Percentiles rank a stretch among this genome's conserved stretches.
phyloP scores from a whole-genome alignment of 129 eudicot species.

The Ambrosia artemisiifolia region DNA sequence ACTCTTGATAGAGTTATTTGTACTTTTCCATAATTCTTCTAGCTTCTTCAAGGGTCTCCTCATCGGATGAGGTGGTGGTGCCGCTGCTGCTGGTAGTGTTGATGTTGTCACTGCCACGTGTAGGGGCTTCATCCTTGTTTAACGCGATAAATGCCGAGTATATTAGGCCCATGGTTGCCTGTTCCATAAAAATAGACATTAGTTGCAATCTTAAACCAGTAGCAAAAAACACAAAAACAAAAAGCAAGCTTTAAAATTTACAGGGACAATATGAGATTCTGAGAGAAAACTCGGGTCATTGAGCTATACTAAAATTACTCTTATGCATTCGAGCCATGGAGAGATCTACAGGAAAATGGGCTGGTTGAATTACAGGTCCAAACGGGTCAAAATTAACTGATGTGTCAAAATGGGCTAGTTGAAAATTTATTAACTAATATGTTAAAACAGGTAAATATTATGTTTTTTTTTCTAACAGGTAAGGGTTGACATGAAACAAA shows the following conservation, averaged over 20 bases:
- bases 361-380: neutral
- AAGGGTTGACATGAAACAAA: no score
- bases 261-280: neutral
- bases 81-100: neutral
- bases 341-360: neutral
- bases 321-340: neutral
- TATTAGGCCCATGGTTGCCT: slow-evolving; percentile 83
- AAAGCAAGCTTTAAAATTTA: neutral
- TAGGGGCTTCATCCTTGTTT: slow-evolving; percentile 67
- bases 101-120: neutral
- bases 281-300: neutral
- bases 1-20: slow-evolving; percentile 39
- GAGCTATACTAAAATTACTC: neutral
- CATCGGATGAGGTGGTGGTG: slow-evolving; percentile 41
- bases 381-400: no score
- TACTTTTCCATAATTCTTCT: slow-evolving; percentile 93
- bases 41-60: slow-evolving; percentile 84
- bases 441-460: no score
- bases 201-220: neutral
- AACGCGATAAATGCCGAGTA: slow-evolving; percentile 63
- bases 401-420: neutral
- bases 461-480: no score
- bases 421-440: no score
- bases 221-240: no score
- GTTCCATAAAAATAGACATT: slow-evolving; percentile 20